Percentiles rank a stretch among this genome's conserved stretches.
Conservation (phyloP, 805 yeast species). For the Monosporozyma servazzii region DNA sequence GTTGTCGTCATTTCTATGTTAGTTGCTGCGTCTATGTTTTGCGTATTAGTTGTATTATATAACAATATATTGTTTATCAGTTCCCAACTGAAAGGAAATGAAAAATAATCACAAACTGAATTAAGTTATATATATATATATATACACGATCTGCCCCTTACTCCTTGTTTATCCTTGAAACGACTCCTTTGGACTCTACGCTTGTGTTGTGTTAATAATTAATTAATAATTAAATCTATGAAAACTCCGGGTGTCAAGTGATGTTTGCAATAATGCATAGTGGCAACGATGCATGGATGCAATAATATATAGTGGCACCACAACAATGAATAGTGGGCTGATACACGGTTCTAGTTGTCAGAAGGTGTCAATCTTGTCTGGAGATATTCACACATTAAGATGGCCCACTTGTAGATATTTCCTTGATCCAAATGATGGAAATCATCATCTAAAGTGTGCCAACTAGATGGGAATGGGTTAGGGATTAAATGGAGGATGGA, state of each 20-base stretch:
- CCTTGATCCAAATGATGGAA: constrained; percentile 34
- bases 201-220: too few relatives aligned
- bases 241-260: neutral
- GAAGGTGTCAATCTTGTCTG: constrained; percentile 5
- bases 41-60: neutral
- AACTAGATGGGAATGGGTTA: constrained; percentile 37
- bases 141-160: neutral
- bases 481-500: constrained; percentile 49
- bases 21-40: neutral
- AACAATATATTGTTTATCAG: neutral
- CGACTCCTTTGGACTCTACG: too few relatives aligned
- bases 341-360: neutral
- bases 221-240: too few relatives aligned
- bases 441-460: constrained; percentile 46
- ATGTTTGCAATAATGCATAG: too few relatives aligned
- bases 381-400: constrained; percentile 34
- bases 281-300: too few relatives aligned
- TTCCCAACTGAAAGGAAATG: neutral
- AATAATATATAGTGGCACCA: too few relatives aligned
- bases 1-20: constrained; percentile 1
- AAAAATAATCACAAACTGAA: neutral
- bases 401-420: constrained; percentile 40
- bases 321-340: too few relatives aligned
- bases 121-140: neutral
- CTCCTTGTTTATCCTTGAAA: neutral